Conservation (phyloP, 2,329 filamentous ascomycete genomes). For the Fusarium sp. region DNA sequence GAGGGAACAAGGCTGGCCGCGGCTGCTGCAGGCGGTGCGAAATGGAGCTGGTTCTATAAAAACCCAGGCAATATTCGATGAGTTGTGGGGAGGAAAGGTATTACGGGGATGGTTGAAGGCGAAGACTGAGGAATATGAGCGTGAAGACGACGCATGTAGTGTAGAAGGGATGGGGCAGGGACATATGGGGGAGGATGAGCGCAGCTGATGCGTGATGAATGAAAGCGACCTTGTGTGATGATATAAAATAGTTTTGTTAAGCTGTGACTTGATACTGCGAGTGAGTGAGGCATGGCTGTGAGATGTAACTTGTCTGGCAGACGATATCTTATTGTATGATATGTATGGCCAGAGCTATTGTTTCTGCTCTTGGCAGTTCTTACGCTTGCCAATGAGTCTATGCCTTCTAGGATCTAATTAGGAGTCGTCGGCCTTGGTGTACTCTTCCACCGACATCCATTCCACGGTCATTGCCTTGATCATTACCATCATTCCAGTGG, state of each 20-base stretch:
- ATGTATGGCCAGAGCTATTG: background rate
- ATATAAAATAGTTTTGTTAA: background rate
- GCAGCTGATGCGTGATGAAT: conserved; percentile 42
- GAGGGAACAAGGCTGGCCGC: conserved; percentile 4
- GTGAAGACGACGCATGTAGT: conserved; percentile 16
- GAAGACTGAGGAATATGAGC: background rate
- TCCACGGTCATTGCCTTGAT: conserved; percentile 5
- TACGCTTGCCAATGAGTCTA: conserved; percentile 13
- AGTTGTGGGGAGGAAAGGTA: conserved; percentile 10
- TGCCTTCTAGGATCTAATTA: conserved; percentile 28
- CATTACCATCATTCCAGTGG: conserved; percentile 7
- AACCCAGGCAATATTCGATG: conserved; percentile 6
- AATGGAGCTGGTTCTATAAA: conserved; percentile 22
- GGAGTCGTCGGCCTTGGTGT: conserved; percentile 9
- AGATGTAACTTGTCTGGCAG: background rate
- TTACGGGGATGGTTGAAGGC: conserved; percentile 3
- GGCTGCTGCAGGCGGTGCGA: background rate
- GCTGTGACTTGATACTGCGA: background rate
- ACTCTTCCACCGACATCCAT: conserved; percentile 10
- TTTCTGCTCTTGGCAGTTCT: conserved; percentile 1
- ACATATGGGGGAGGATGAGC: conserved; percentile 18
- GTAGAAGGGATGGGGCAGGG: conserved; percentile 6
- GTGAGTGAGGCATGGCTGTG: background rate
- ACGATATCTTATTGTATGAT: background rate
- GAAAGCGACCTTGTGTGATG: conserved; percentile 37